A percentile compares a stretch with the other conserved stretches of the same genome.
Conservation (phyloP, 345 rosid species). For the Crucihimalaya himalaica region DNA sequence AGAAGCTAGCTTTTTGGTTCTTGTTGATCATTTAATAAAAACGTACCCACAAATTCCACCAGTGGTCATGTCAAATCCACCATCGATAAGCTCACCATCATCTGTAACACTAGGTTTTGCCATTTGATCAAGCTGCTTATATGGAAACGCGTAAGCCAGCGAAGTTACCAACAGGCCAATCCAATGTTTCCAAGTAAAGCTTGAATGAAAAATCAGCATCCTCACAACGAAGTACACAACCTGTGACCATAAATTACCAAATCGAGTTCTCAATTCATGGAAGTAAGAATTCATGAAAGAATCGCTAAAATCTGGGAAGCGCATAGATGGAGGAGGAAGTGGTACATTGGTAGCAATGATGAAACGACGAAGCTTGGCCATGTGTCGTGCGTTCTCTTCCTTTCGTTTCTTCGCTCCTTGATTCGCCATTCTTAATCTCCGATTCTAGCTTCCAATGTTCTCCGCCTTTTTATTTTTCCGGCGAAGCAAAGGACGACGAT, state of each 20-base stretch:
- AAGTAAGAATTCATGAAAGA: neutral
- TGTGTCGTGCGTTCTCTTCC: conserved; percentile 9
- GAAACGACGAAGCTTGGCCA: conserved; percentile 1
- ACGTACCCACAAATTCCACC: conserved; percentile 17
- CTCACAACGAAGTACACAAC: conserved; percentile 4
- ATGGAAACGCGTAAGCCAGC: conserved; percentile 9
- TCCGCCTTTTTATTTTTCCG: neutral
- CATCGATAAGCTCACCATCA: conserved; percentile 22
- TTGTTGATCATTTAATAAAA: neutral
- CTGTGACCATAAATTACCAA: neutral
- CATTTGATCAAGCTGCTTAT: conserved; percentile 18
- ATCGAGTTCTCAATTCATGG: neutral
- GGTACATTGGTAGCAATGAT: conserved; percentile 9
- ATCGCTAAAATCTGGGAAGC: neutral
- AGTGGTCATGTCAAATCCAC: conserved; percentile 22
- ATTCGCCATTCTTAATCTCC: neutral
- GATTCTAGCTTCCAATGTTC: neutral
- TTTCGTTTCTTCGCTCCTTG: conserved; percentile 26
- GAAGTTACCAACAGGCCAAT: conserved; percentile 11
- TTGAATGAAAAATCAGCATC: conserved; percentile 6
- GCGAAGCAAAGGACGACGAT: neutral
- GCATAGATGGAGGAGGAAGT: neutral
- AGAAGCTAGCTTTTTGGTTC: conserved; percentile 4
- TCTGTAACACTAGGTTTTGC: conserved; percentile 20
- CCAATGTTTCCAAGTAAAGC: conserved; percentile 27